Percentiles rank a stretch among this genome's conserved stretches.
Evolutionary conservation across 1,284 basidiomycete species (phyloP).

Genomic region (Chalciporus sp.): DNA sequence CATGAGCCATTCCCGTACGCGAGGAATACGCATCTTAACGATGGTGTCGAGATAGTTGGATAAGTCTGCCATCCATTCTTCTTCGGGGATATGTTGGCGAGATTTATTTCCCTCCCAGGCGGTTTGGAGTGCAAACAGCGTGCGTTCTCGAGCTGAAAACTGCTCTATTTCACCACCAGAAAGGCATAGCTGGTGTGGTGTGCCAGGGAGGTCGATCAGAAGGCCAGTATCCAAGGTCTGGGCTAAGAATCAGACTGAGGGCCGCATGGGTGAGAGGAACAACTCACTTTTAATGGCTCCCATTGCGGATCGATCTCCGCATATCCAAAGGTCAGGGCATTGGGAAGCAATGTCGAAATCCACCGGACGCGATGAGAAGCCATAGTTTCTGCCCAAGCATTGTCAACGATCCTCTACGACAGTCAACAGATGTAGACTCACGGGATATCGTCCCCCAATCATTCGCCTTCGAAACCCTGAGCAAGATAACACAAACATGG

Average conservation of each 20-base stretch:
- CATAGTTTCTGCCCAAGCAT: slow-evolving; percentile 49
- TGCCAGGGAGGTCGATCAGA: slow-evolving; percentile 40
- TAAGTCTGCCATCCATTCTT: slow-evolving; percentile 43
- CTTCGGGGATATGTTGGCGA: slow-evolving; percentile 40
- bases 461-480: slow-evolving; percentile 47
- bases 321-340: slow-evolving; percentile 50
- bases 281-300: slow-evolving; percentile 51
- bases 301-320: slow-evolving; percentile 46
- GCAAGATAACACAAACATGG: background rate
- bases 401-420: background rate
- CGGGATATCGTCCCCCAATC: slow-evolving; percentile 66
- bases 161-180: slow-evolving; percentile 20
- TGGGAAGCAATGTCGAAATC: slow-evolving; percentile 43
- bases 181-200: slow-evolving; percentile 40
- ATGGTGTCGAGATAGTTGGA: slow-evolving; percentile 40
- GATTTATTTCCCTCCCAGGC: slow-evolving; percentile 35
- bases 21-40: slow-evolving; percentile 43
- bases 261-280: too few relatives aligned
- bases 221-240: slow-evolving; percentile 51
- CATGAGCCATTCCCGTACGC: slow-evolving; percentile 53
- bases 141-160: slow-evolving; percentile 30
- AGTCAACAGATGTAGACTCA: slow-evolving; percentile 30
- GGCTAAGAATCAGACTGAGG: too few relatives aligned
- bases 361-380: slow-evolving; percentile 53
- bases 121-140: slow-evolving; percentile 31